A percentile compares a stretch with the other conserved stretches of the same genome.
Evolutionary conservation across 768 basidiomycete species (phyloP).

Genomic region (Pleurotus tuoliensis): DNA sequence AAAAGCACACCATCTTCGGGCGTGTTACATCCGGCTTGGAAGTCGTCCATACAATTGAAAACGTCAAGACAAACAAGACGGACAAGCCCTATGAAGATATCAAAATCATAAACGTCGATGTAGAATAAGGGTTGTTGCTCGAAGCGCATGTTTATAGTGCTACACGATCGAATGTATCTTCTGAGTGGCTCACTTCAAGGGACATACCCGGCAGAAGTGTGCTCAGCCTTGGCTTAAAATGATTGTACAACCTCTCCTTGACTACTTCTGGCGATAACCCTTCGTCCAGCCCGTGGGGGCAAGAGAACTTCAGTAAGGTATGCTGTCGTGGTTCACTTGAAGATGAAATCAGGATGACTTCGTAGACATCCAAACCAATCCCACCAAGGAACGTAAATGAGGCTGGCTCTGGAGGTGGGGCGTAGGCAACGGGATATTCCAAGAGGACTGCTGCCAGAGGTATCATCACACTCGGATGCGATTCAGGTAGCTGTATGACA

Average conservation of each 20-base stretch:
- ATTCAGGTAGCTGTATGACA: slow-evolving; percentile 6
- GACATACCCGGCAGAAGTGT: slow-evolving; percentile 15
- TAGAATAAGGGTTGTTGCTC: slow-evolving; percentile 42
- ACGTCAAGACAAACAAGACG: slow-evolving; percentile 76
- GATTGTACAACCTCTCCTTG: slow-evolving; percentile 23
- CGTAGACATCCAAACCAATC: slow-evolving; percentile 48
- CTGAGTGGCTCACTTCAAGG: slow-evolving; percentile 27
- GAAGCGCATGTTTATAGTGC: slow-evolving; percentile 29
- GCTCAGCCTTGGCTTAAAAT: slow-evolving; percentile 30
- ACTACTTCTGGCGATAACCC: slow-evolving; percentile 21
- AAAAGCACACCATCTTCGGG: slow-evolving; percentile 91
- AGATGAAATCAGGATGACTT: slow-evolving; percentile 21
- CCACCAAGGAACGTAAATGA: slow-evolving; percentile 38
- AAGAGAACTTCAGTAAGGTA: slow-evolving; percentile 54
- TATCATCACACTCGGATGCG: slow-evolving; percentile 23
- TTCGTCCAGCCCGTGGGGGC: slow-evolving; percentile 33
- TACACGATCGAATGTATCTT: slow-evolving; percentile 41
- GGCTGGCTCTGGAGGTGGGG: slow-evolving; percentile 21
- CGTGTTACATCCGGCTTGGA: slow-evolving; percentile 84
- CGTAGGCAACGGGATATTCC: slow-evolving; percentile 58
- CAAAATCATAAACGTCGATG: slow-evolving; percentile 78
- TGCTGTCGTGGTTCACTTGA: slow-evolving; percentile 20
- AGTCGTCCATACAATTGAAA: slow-evolving; percentile 89
- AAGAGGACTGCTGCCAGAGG: slow-evolving; percentile 58
- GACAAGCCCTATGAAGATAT: slow-evolving; percentile 95